These are phyloP conservation scores for Tothia fuscella DNA, from an alignment of 2,329 filamentous ascomycete genomes.

Conservation along the genomic window DNA sequence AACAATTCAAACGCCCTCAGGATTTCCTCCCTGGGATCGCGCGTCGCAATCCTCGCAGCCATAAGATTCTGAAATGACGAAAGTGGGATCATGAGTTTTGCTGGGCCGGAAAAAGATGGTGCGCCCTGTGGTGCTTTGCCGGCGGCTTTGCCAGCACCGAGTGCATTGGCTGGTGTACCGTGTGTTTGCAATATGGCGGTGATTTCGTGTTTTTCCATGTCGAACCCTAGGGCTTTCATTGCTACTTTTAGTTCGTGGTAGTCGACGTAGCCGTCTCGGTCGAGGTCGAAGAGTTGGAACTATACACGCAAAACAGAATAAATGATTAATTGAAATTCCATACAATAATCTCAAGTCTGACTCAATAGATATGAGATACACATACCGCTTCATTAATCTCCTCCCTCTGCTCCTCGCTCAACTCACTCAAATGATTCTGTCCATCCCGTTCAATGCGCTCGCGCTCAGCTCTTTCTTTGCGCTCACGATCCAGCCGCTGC, in stretches of 20 bases:
- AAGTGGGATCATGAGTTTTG: conserved; percentile 59
- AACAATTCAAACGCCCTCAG: conserved; percentile 85
- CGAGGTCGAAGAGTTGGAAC: conserved; percentile 93
- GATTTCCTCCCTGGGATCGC: conserved; percentile 86
- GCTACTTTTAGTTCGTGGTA: conserved; percentile 98
- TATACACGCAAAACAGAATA: no score
- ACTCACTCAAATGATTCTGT: conserved; percentile 37
- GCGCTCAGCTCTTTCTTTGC: conserved; percentile 24
- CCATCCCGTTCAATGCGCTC: conserved; percentile 30
- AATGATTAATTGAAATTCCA: neutral
- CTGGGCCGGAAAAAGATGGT: conserved; percentile 32
- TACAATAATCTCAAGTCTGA: neutral
- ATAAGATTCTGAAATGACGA: conserved; percentile 53
- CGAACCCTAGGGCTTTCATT: conserved; percentile 89
- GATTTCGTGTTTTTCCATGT: conserved; percentile 75
- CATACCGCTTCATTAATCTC: conserved; percentile 88
- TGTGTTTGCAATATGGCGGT: conserved; percentile 69
- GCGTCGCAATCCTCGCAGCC: conserved; percentile 64
- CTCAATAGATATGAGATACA: conserved; percentile 14
- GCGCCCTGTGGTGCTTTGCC: conserved; percentile 10
- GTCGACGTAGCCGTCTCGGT: conserved; percentile 87
- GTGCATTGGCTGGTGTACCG: conserved; percentile 33
- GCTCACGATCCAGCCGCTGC: conserved; percentile 30
- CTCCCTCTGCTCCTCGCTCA: conserved; percentile 81
- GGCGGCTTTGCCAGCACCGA: conserved; percentile 2